These are phyloP conservation scores for Pterocarpus macrocarpus DNA, from an alignment of 306 rosid genomes.

Conservation along the genomic window DNA sequence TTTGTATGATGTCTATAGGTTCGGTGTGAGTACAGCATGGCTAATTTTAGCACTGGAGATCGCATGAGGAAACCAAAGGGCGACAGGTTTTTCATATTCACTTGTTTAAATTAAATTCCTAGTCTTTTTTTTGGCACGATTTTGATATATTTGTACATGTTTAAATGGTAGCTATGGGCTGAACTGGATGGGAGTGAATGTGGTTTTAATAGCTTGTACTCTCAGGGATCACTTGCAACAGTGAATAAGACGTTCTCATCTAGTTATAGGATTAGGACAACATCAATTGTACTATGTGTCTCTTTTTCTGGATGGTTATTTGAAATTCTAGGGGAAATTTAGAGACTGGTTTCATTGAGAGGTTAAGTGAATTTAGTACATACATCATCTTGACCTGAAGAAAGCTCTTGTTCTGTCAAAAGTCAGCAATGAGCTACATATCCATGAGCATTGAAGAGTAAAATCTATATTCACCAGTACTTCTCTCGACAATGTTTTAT, in stretches of 20 bases:
- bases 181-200: conserved; percentile 10
- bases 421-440: conserved; percentile 5
- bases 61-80: conserved; percentile 92
- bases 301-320: neutral
- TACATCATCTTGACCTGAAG: neutral
- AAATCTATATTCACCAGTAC: neutral
- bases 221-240: neutral
- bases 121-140: neutral
- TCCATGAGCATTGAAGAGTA: neutral
- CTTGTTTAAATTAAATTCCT: conserved; percentile 16
- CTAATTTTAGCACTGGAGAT: conserved; percentile 96
- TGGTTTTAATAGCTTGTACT: neutral
- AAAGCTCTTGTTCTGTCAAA: neutral
- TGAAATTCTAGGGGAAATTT: neutral
- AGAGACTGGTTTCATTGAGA: neutral
- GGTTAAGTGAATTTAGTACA: neutral
- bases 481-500: neutral
- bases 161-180: conserved; percentile 6
- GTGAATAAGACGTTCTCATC: conserved; percentile 13
- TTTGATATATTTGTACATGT: neutral
- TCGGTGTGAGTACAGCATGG: conserved; percentile 93
- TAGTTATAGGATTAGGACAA: conserved; percentile 9
- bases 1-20: conserved; percentile 58
- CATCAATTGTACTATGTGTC: neutral
- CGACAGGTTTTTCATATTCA: conserved; percentile 64